These are phyloP conservation scores for Gastroboletus turbinatus DNA, from an alignment of 1,284 basidiomycete species.

Conservation along the genomic window DNA sequence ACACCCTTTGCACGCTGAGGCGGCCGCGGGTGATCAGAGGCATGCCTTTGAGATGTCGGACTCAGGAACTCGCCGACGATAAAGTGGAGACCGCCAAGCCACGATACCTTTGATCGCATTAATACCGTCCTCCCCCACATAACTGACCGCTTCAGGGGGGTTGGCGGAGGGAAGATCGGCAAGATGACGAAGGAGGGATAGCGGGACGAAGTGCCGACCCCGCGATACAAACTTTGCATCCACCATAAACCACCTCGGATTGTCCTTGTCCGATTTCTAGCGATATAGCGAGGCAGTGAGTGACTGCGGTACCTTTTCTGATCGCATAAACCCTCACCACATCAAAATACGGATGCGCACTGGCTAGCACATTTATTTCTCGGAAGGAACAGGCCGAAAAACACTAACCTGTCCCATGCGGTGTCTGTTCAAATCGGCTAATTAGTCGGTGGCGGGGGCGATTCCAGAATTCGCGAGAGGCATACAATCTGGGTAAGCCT, in stretches of 20 bases:
- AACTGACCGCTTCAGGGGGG: slow-evolving; percentile 56
- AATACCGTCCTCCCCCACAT: slow-evolving; percentile 61
- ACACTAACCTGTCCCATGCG: slow-evolving; percentile 80
- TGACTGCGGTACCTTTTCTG: slow-evolving; percentile 1
- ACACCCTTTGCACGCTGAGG: slow-evolving; percentile 85
- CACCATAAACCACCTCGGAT: slow-evolving; percentile 94
- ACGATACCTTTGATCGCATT: slow-evolving; percentile 58
- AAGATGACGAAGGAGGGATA: slow-evolving; percentile 73
- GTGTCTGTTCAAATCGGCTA: slow-evolving; percentile 59
- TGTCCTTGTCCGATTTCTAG: slow-evolving; percentile 72
- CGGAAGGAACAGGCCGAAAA: neutral
- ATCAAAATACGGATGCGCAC: slow-evolving; percentile 88
- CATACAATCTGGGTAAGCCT: slow-evolving; percentile 89
- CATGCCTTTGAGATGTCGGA: slow-evolving; percentile 53
- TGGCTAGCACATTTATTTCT: slow-evolving; percentile 26
- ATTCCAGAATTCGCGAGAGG: slow-evolving; percentile 4
- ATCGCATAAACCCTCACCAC: slow-evolving; percentile 43
- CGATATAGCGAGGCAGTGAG: neutral
- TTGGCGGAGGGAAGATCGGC: slow-evolving; percentile 37
- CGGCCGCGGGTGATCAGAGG: slow-evolving; percentile 81
- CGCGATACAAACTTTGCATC: slow-evolving; percentile 74
- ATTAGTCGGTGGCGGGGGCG: slow-evolving; percentile 14
- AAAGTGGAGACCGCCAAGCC: neutral
- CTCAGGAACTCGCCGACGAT: slow-evolving; percentile 1
- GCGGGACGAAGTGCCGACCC: slow-evolving; percentile 74